Percentiles rank a stretch among this genome's conserved stretches.
These are phyloP conservation scores for Typha latifolia DNA, from an alignment of 176 grass and related monocot species.

Conservation along the genomic window DNA sequence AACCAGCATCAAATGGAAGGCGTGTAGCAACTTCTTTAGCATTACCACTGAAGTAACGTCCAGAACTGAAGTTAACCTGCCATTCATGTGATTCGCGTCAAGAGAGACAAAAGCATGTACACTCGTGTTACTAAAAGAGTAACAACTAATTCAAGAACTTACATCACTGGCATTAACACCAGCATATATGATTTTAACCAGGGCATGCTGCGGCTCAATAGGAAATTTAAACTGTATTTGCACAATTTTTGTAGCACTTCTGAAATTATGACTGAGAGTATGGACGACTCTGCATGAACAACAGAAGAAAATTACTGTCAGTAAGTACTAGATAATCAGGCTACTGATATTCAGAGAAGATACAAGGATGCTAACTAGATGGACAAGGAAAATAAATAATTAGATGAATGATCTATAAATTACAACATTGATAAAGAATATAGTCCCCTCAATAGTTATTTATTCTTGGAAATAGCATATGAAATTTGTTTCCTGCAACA, in stretches of 20 bases:
- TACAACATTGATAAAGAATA: no score
- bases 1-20: slow-evolving; percentile 95
- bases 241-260: slow-evolving; percentile 71
- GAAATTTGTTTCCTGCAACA: no score
- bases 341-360: not conserved
- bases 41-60: slow-evolving; percentile 72
- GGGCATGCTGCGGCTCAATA: slow-evolving; percentile 56
- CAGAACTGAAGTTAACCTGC: slow-evolving; percentile 95
- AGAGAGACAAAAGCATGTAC: not conserved
- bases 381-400: not conserved
- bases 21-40: slow-evolving; percentile 53
- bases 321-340: not conserved
- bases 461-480: no score
- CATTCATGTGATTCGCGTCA: slow-evolving; percentile 15
- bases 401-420: no score
- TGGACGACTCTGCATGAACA: slow-evolving; percentile 86
- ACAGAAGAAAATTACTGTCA: slow-evolving; percentile 19
- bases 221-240: slow-evolving; percentile 55
- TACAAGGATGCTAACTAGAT: not conserved
- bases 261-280: slow-evolving; percentile 80
- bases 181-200: slow-evolving; percentile 93
- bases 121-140: not conserved
- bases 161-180: slow-evolving; percentile 99
- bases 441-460: no score
- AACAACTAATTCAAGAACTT: slow-evolving; percentile 28